Evolutionary conservation across 352 stramenopile species (phyloP), one percentile per base, ranked within the genome.

Genomic region (Phytopythium vexans): DNA sequence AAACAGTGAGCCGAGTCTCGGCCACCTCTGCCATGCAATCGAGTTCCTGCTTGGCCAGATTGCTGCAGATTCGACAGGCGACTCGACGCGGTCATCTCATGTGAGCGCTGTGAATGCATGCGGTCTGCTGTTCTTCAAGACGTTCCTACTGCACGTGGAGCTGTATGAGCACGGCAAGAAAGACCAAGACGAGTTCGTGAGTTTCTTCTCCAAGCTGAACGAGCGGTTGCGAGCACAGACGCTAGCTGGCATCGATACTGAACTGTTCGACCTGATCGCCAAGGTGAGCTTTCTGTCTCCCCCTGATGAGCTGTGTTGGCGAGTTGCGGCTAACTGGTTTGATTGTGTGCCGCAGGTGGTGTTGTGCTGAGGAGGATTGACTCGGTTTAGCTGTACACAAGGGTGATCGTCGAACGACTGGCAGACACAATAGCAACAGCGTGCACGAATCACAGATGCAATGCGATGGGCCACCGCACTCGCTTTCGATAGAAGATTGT

Each of bases 101-200:
- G 60, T 46, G n/a, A 87, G 76, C 42, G 64, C 64, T 0, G 63
- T 88, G n/a, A 60, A 89, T 15, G 58, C 64, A 6, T 79, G 74
- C 37, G 72, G 58, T 5, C 40, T 89, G 54, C 72, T 89, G 6
- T 85, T 89, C 41, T 46, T 89, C 35, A 82, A 89, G 59, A 89
- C 76, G 6, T 83, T 72, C 61, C 41, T 83, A 43, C 57, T 89
- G 6, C 72, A 84, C 58, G 48, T 54, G 9, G 72, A 86, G 49
- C 72, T 77, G 49, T 78, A 81, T 38, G 64, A 74, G 36, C 49
- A 68, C 14, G 27, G 43, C 5, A 66, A 70, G 37, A 60, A 64
- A 12, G 72, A 86, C 14, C 56, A 55, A 31, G 48, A 69, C 15
- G 75, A 87, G 37, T 60, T 86, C 14, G 54, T 46, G 2, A 68